A percentile compares a stretch with the other conserved stretches of the same genome.
Evolutionary conservation across 352 stramenopile species (phyloP).

Genomic region (Phytophthora constricta): DNA sequence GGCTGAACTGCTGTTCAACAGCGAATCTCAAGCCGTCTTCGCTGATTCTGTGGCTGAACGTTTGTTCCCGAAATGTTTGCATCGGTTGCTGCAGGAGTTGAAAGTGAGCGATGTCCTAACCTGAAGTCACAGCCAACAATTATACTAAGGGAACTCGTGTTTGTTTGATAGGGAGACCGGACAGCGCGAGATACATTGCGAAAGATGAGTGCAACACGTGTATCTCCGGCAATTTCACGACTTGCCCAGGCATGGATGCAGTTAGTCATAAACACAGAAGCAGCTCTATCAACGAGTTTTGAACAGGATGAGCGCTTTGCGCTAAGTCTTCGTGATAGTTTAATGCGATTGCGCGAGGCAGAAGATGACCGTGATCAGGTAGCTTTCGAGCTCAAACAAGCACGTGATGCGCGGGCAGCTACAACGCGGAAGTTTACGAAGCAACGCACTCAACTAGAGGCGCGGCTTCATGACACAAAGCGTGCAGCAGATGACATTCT

Average conservation of each 20-base stretch:
- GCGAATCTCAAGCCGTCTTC: conserved; percentile 14
- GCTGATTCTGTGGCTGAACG: conserved; percentile 20
- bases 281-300: conserved; percentile 46
- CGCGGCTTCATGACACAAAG: conserved; percentile 56
- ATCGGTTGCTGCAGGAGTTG: conserved; percentile 30
- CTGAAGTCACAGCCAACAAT: background rate
- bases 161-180: conserved; percentile 45
- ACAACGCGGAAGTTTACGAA: conserved; percentile 40
- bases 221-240: conserved; percentile 41
- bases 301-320: conserved; percentile 62
- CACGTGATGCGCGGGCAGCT: conserved; percentile 37
- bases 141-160: background rate
- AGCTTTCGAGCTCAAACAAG: conserved; percentile 57
- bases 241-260: conserved; percentile 51
- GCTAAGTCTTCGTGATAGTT: conserved; percentile 48
- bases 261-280: conserved; percentile 49
- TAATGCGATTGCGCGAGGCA: conserved; percentile 59
- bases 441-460: conserved; percentile 45
- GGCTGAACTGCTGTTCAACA: conserved; percentile 13
- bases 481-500: conserved; percentile 48
- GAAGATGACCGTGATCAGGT: conserved; percentile 73
- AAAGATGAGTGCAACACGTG: conserved; percentile 42
- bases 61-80: conserved; percentile 43
- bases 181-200: conserved; percentile 46
- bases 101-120: conserved; percentile 22